phyloP scores from a whole-genome alignment of 2,329 filamentous ascomycete species.

The Nigrospora osmanthi region DNA sequence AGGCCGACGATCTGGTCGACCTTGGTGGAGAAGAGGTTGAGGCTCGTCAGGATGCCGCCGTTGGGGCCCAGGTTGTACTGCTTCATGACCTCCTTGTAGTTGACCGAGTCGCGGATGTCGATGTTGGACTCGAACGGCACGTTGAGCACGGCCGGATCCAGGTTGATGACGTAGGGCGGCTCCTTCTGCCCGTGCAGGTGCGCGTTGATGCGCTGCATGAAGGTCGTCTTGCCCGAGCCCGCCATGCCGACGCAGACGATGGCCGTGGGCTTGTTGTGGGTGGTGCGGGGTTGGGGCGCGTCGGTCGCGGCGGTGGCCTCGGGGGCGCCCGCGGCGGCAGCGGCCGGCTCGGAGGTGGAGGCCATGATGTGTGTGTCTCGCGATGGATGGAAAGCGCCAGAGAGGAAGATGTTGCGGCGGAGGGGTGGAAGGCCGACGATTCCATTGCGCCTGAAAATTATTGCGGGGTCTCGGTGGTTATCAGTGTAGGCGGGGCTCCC shows the following conservation, averaged over 20 bases:
- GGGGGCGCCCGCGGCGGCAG: no score
- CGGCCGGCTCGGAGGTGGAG: no score
- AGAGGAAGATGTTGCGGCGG: no score
- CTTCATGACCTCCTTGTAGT: constrained; percentile 99
- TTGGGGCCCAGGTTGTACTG: constrained; percentile 97
- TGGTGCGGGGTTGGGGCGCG: not conserved
- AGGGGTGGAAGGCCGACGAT: no score
- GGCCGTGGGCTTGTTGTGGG: constrained; percentile 51
- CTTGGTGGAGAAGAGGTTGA: constrained; percentile 97
- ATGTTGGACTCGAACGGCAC: constrained; percentile 97
- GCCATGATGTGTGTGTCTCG: no score
- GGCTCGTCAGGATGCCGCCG: constrained; percentile 87
- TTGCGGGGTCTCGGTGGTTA: no score
- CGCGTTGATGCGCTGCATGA: constrained; percentile 97
- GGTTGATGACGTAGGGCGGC: constrained; percentile 91
- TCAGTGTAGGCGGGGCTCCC: no score
- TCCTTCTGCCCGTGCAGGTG: constrained; percentile 75
- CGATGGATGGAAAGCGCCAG: no score
- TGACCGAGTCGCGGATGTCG: constrained; percentile 96
- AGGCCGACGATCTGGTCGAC: constrained; percentile 89
- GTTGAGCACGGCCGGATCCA: constrained; percentile 88
- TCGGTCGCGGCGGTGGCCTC: not conserved
- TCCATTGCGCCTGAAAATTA: no score
- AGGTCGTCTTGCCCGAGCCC: constrained; percentile 97
- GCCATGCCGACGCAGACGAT: constrained; percentile 98